phyloP scores from a whole-genome alignment of 306 rosid genomes.

The Ochetophila trinervis region DNA sequence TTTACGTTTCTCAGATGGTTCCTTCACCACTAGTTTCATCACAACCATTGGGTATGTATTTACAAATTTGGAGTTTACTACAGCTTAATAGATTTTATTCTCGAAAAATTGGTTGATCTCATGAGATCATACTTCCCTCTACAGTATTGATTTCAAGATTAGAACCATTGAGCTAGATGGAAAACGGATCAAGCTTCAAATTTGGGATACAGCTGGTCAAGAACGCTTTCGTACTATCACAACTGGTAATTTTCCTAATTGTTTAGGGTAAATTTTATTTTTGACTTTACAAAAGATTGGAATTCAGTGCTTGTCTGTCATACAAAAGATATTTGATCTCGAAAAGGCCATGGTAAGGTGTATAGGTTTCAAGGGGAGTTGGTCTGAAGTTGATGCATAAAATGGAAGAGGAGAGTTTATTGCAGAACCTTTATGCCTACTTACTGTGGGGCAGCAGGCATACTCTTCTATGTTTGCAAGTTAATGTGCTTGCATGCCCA shows the following conservation, averaged over 20 bases:
- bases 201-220: conserved; percentile 99
- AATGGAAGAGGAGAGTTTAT: not conserved
- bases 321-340: not conserved
- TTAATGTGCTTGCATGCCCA: not conserved
- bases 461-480: not conserved
- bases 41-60: conserved; percentile 85
- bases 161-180: conserved; percentile 95
- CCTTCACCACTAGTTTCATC: conserved; percentile 91
- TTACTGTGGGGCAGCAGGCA: conserved; percentile 1
- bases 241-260: conserved; percentile 53
- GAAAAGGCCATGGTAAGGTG: not conserved
- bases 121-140: conserved; percentile 27
- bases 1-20: conserved; percentile 93
- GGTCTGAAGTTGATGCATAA: conserved; percentile 2
- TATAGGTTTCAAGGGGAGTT: not conserved
- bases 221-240: conserved; percentile 96
- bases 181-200: conserved; percentile 87
- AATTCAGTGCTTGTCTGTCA: not conserved
- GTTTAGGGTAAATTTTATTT: conserved; percentile 1
- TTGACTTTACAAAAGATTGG: not conserved
- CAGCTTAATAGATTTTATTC: not conserved
- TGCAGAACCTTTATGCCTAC: not conserved
- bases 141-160: conserved; percentile 90
- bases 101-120: conserved; percentile 20
- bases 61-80: conserved; percentile 15